Evolutionary conservation across 441 rosid species (phyloP), one percentile per base, ranked within the genome.

Genomic region (Cnidoscolus chayamansa): DNA sequence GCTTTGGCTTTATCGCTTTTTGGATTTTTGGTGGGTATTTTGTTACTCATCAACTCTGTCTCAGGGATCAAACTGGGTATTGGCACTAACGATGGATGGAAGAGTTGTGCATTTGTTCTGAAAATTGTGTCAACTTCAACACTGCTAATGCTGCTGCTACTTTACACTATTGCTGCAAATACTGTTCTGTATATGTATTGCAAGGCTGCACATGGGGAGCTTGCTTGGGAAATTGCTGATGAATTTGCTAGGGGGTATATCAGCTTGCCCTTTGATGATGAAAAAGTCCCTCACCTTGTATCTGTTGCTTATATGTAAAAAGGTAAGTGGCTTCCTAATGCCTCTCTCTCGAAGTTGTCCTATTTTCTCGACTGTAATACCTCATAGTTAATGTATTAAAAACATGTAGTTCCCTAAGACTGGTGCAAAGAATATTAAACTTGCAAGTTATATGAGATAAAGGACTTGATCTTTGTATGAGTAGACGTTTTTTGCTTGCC

Each of bases 251-350:
- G 84, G 48, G 90, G 87, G 58, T 89, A 88, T 63, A 84, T 88
- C 0, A 85, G 94, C 37, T 81, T 94, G 81, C 98, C 97, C 59
- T 88, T 89, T 72, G 93, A 88, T 63, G 87, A 85, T 53, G 85
- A 80, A 20, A 90, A 94, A 82, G 89, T 77, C 35, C 93, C 95
- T 76, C 88, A 81, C 81, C 81, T 85, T 72, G 86, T 90, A 56
- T 87, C 88, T 76, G 80, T 84, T 58, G 77, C 75, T 74, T 83
- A 80, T 58, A 53, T 65, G 10, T 16, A 1, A 19, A 4, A 43
- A 9, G 58, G 62, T 63, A 10, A 35, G 75, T 19, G 10, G 19
- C 45, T 32, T 63, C n/a, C 71, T 9, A 16, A 57, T 59, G 45
- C 19, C 25, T 17, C 15, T 1, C 8, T 6, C 15, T 61, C 51